Evolutionary conservation across 169 alveolate genomes (phyloP).

Genomic region (Fabrea salina): DNA sequence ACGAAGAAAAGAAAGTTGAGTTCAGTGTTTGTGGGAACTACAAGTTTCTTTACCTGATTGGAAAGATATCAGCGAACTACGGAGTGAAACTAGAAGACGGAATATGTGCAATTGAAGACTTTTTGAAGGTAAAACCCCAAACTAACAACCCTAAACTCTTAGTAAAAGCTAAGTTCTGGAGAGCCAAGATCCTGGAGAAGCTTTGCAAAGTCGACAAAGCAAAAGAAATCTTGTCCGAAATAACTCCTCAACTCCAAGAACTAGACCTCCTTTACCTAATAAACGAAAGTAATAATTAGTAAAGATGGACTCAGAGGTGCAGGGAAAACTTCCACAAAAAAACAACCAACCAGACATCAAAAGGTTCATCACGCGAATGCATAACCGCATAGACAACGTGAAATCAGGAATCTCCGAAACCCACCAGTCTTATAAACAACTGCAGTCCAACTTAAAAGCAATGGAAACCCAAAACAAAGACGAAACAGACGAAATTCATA

Average conservation of each 20-base stretch:
- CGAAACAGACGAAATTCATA: constrained; percentile 47
- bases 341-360: constrained; percentile 20
- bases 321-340: too few relatives aligned
- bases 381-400: not conserved
- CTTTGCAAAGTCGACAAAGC: too few relatives aligned
- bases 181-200: too few relatives aligned
- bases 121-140: too few relatives aligned
- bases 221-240: too few relatives aligned
- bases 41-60: not conserved
- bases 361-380: constrained; percentile 12
- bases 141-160: too few relatives aligned
- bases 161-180: too few relatives aligned
- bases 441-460: constrained; percentile 46
- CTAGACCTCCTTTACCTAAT: too few relatives aligned
- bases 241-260: too few relatives aligned
- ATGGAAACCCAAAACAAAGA: constrained; percentile 51
- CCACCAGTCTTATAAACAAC: constrained; percentile 48
- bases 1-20: too few relatives aligned
- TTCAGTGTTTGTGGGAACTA: constrained; percentile 1
- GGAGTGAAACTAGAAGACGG: not conserved
- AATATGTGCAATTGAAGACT: constrained; percentile 3
- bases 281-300: too few relatives aligned
- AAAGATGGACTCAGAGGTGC: too few relatives aligned
- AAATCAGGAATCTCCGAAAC: constrained; percentile 34
- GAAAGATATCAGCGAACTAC: constrained; percentile 5